Evolutionary conservation across 768 basidiomycete genomes (phyloP), one percentile per base, ranked within the genome.

Genomic region (Leccinellum albellum): DNA sequence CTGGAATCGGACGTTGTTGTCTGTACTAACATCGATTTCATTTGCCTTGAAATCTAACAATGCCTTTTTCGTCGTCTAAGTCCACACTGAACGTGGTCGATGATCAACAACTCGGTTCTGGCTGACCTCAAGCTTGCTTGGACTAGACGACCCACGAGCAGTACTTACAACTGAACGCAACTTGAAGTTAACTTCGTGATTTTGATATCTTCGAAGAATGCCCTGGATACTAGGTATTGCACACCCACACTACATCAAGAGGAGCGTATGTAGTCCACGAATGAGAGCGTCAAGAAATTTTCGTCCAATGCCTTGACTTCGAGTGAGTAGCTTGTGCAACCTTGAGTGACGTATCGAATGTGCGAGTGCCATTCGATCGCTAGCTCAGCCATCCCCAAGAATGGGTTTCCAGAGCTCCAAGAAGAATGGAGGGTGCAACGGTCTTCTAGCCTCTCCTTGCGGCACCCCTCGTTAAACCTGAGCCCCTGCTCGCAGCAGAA

Each of bases 401-500:
- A 23, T 44, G 37, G n/a, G 24, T 9, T 21, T 6, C 21, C 9
- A 50, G 33, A 35, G 32, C 44, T 20, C 50, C 2, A 17, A 26
- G 37, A 37, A 50, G 8, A 28, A 47, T 28, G 24, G 6, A 15
- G 37, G 13, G 21, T 37, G 53, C 48, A 17, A 35, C 15, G 45
- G 26, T 20, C 28, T 45, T 33, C 56, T 62, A 72, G 47, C 61
- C 61, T 58, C 63, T 73, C 61, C 53, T 71, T 31, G 67, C 44
- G 32, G 54, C 40, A 51, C 70, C 69, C 48, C 65, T 63, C 9
- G 63, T 51, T 15, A 73, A 53, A 26, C 66, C 63, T 24, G 70
- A 65, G 35, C 59, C 63, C 47, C 69, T 70, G 45, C 63, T 51
- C 28, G 63, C 59, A 29, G 64, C 62, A 47, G 70, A 68, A 56